Evolutionary conservation across 345 rosid genomes (phyloP), one percentile per base, ranked within the genome.

Genomic region (Brassica carinata): DNA sequence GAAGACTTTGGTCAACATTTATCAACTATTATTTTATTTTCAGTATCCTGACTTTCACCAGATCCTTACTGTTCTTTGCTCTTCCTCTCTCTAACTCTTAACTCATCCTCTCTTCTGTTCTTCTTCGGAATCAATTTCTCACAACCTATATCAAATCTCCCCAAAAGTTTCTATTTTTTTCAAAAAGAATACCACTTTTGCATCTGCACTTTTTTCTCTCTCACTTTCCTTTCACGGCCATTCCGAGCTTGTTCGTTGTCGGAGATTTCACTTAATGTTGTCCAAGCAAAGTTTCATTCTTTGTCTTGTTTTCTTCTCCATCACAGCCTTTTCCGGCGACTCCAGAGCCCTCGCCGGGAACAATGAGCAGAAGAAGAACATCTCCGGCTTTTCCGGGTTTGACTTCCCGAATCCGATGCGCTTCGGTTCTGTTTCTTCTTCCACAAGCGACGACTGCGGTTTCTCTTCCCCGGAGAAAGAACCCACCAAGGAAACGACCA

Each of bases 371-470:
- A 64, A 74, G 58, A 64, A 73, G 34, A 91, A 88, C 75, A 71
- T 73, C 84, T 89, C 94, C 0, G 74, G 88, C 55, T 81, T 90
- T 17, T 75, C 96, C 13, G 94, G 93, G 61, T 85, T 91, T 68
- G 87, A 91, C 34, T 78, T 95, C 53, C 89, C 92, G 0, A 74
- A 77, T 4, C 94, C 89, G 72, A 86, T 87, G 92, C 84, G 77
- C 57, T 95, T 93, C 87, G 90, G 90, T 81, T 90, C 87, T 0
- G 92, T 87, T 81, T 90, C 97, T 72, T 80, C 97, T 33, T 84
- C 97, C 29, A 3, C 91, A 75, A 77, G 71, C 79, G 38, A 87
- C 18, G 97, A 79, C 18, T 95, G 99, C 23, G 78, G 87, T 69
- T 62, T 87, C 77, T 70, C 65, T 5, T 1, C 90, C 6, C 81